phyloP scores from a whole-genome alignment of 2,329 filamentous ascomycete species.

The Claviceps pusilla region DNA sequence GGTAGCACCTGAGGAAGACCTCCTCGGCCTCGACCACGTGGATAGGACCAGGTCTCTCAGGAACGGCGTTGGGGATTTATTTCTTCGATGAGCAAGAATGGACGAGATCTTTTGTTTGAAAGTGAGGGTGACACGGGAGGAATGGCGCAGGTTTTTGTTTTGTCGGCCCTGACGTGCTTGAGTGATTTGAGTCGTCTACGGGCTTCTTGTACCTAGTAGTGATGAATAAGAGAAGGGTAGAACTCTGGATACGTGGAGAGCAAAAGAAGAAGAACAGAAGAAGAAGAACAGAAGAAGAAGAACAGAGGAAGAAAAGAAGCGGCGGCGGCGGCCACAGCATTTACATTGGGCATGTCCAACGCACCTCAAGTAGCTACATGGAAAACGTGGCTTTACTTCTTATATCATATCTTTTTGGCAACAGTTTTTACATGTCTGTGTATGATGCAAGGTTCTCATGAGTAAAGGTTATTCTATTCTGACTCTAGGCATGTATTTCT shows the following conservation, averaged over 20 bases:
- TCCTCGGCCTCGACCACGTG: slow-evolving; percentile 50
- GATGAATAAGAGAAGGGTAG: slow-evolving; percentile 5
- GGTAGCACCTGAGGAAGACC: slow-evolving; percentile 40
- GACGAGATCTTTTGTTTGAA: not conserved
- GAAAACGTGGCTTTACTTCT: slow-evolving; percentile 1
- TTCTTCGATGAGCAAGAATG: slow-evolving; percentile 29
- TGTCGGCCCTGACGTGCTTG: not conserved
- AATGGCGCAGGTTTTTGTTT: not conserved
- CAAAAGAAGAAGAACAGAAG: not conserved
- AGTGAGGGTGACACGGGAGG: slow-evolving; percentile 2
- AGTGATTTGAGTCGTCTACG: not conserved
- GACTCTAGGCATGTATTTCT: no score
- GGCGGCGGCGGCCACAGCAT: not conserved
- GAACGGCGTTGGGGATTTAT: slow-evolving; percentile 48
- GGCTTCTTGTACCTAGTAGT: not conserved
- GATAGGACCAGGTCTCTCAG: slow-evolving; percentile 44
- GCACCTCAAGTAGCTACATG: not conserved
- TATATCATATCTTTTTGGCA: not conserved
- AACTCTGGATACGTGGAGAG: slow-evolving; percentile 7
- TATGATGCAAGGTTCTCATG: no score
- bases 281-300: not conserved
- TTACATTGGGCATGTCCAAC: not conserved
- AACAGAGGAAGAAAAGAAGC: not conserved
- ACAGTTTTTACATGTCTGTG: no score
- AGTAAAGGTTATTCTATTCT: not conserved